phyloP scores from a whole-genome alignment of 2,329 filamentous ascomycete genomes.

The Diaporthe sp. region DNA sequence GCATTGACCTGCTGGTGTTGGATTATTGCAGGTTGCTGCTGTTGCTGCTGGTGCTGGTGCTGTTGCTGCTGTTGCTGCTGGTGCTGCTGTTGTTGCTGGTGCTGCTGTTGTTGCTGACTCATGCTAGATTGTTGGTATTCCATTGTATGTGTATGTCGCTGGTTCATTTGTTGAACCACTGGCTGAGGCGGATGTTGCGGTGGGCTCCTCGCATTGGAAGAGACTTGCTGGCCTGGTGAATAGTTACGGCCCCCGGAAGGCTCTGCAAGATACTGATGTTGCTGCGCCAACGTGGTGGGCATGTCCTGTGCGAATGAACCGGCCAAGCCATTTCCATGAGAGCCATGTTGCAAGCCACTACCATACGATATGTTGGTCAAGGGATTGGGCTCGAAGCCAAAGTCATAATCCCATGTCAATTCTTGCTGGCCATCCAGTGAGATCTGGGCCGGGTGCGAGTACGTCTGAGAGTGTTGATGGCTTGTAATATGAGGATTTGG shows the following conservation, averaged over 20 bases:
- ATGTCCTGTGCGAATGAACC: conserved; percentile 35
- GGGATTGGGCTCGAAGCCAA: conserved; percentile 34
- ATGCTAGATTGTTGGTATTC: conserved; percentile 41
- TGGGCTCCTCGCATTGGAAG: conserved; percentile 32
- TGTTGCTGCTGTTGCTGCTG: too few relatives aligned
- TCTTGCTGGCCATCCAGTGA: conserved; percentile 34
- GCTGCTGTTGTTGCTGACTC: conserved; percentile 48
- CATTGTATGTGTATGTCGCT: conserved; percentile 37
- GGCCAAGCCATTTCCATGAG: conserved; percentile 29
- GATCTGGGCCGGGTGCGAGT: conserved; percentile 26
- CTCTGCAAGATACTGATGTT: conserved; percentile 36
- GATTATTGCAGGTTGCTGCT: conserved; percentile 9
- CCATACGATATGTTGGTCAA: conserved; percentile 29
- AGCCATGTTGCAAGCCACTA: conserved; percentile 30
- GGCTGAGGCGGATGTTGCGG: conserved; percentile 36
- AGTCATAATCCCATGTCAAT: conserved; percentile 39
- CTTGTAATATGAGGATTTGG: conserved; percentile 28
- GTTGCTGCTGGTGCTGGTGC: conserved; percentile 29
- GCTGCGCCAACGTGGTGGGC: conserved; percentile 28
- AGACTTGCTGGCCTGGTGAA: conserved; percentile 16
- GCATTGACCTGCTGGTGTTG: conserved; percentile 45
- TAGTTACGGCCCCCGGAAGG: conserved; percentile 17
- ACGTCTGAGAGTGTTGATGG: conserved; percentile 39
- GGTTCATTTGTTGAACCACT: conserved; percentile 40
- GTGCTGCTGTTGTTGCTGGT: conserved; percentile 47